A percentile compares a stretch with the other conserved stretches of the same genome.
Evolutionary conservation across 2,329 filamentous ascomycete genomes (phyloP).

Genomic region (Scedosporium apiospermum): DNA sequence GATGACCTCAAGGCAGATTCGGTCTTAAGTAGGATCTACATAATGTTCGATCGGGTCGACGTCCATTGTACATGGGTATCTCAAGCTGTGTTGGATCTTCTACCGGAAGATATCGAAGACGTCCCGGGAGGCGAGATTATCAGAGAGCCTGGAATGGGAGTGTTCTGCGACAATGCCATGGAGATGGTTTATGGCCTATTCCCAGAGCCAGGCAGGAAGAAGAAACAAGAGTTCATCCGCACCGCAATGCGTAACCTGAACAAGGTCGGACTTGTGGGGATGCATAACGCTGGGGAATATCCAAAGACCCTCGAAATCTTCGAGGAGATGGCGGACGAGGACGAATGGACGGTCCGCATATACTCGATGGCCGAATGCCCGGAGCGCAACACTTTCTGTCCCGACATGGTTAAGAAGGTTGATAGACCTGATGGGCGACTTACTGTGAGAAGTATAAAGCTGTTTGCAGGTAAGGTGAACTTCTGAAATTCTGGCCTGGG

Average conservation of each 20-base stretch:
- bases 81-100: conserved; percentile 48
- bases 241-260: conserved; percentile 55
- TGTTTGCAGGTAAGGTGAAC: conserved; percentile 49
- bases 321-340: conserved; percentile 34
- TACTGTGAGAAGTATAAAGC: conserved; percentile 53
- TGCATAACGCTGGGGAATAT: conserved; percentile 58
- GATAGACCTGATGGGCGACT: conserved; percentile 38
- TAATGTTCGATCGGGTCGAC: conserved; percentile 63
- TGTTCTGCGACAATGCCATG: conserved; percentile 69
- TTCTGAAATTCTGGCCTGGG: not conserved
- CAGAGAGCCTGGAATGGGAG: conserved; percentile 50
- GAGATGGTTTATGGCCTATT: conserved; percentile 47
- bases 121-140: conserved; percentile 56
- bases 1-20: conserved; percentile 44
- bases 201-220: conserved; percentile 43
- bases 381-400: conserved; percentile 55
- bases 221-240: conserved; percentile 44
- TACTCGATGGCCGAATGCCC: conserved; percentile 62
- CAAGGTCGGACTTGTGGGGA: conserved; percentile 55
- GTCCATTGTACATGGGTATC: conserved; percentile 65
- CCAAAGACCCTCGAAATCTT: conserved; percentile 46
- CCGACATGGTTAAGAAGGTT: conserved; percentile 35
- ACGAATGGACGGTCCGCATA: conserved; percentile 52
- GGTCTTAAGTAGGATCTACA: conserved; percentile 44
- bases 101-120: conserved; percentile 41